Percentiles rank a stretch among this genome's conserved stretches.
Conservation (phyloP, 306 rosid genomes). For the Mimosa pudica region DNA sequence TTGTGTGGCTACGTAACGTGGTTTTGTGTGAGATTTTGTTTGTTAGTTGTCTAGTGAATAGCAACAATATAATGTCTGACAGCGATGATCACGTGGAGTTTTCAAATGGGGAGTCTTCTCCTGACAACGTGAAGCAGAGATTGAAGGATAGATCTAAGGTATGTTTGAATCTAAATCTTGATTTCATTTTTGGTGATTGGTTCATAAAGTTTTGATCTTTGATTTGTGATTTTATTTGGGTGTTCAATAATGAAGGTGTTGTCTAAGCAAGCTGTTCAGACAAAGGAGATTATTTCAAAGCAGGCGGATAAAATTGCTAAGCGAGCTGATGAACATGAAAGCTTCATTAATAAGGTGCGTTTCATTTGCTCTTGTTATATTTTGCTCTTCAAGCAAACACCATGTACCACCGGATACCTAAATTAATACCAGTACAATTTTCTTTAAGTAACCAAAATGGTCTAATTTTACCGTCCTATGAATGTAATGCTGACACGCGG, state of each 20-base stretch:
- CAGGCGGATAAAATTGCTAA: constrained; percentile 85
- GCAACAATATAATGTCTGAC: constrained; percentile 63
- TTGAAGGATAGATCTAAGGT: constrained; percentile 81
- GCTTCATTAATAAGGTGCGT: constrained; percentile 79
- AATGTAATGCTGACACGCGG: no score
- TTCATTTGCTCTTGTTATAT: neutral
- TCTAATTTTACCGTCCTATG: no score
- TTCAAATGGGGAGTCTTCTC: constrained; percentile 50
- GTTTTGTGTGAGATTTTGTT: neutral
- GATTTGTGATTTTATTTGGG: constrained; percentile 40
- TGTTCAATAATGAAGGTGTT: constrained; percentile 61
- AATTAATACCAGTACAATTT: no score
- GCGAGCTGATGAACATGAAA: constrained; percentile 88
- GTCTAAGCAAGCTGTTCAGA: constrained; percentile 80
- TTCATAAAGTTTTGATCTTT: constrained; percentile 33
- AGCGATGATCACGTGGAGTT: constrained; percentile 52
- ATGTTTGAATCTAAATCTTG: neutral
- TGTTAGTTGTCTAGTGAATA: neutral
- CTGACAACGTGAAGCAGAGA: constrained; percentile 50
- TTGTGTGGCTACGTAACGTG: neutral
- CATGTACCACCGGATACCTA: no score
- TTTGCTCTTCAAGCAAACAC: no score
- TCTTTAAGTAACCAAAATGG: no score
- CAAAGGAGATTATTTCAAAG: constrained; percentile 66
- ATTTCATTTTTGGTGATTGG: constrained; percentile 29